phyloP scores from a whole-genome alignment of 495 filamentous ascomycete genomes.

The Aspergillus sparsus region DNA sequence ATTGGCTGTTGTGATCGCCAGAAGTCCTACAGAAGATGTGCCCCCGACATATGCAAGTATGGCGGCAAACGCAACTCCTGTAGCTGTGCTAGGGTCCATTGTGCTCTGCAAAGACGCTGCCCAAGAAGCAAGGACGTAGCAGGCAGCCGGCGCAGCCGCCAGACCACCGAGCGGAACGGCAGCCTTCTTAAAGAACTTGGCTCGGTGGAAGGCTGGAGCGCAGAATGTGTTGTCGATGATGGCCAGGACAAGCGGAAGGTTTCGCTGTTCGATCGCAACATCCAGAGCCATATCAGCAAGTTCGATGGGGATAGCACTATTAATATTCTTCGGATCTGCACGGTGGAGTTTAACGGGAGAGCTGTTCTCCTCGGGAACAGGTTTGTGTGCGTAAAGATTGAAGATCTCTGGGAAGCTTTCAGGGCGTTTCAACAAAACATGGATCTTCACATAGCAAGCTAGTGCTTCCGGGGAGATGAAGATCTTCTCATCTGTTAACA shows the following conservation, averaged over 20 bases:
- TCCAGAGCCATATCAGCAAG: conserved; percentile 71
- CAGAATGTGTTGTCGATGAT: conserved; percentile 80
- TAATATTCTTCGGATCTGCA: conserved; percentile 65
- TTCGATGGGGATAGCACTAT: conserved; percentile 66
- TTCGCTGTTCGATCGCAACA: conserved; percentile 72
- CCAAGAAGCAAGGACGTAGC: conserved; percentile 65
- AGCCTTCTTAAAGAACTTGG: conserved; percentile 59
- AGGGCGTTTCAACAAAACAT: conserved; percentile 67
- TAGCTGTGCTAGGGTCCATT: conserved; percentile 69
- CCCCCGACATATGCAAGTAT: conserved; percentile 78
- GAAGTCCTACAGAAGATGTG: conserved; percentile 74
- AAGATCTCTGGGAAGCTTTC: conserved; percentile 77
- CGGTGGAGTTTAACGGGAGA: conserved; percentile 59
- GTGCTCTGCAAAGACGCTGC: conserved; percentile 61
- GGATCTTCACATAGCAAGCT: conserved; percentile 66
- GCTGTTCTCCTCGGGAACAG: conserved; percentile 61
- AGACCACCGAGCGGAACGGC: conserved; percentile 53
- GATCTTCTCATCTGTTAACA: conserved; percentile 73
- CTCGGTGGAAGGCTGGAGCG: conserved; percentile 67
- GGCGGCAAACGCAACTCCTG: conserved; percentile 76
- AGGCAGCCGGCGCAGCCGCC: conserved; percentile 63
- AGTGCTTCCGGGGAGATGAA: conserved; percentile 78
- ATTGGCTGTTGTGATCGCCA: conserved; percentile 81
- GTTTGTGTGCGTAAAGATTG: conserved; percentile 81
- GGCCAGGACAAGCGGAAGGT: conserved; percentile 72